Evolutionary conservation across 305 asterid species (phyloP), one percentile per base, ranked within the genome.

Genomic region (Fraxinus nigra): DNA sequence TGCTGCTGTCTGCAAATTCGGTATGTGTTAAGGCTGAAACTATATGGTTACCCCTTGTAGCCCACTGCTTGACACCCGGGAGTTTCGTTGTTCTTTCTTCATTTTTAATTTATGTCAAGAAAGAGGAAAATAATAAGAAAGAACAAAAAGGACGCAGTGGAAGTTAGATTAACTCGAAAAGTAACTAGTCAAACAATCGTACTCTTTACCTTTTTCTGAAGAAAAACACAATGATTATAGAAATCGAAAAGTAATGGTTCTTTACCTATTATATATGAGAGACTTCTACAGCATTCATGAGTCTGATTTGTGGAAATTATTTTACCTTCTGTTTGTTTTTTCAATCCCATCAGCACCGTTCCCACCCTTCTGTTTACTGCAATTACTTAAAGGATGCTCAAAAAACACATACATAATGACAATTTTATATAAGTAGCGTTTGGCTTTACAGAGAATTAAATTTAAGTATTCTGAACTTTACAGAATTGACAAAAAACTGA

Each of bases 131-230:
- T 24, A 65, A 26, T 65, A 61, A 61, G 14, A 61, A 61, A 7
- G 30, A 56, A 18, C 13, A 56, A 8, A 6, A 20, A 18, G 30
- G 32, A 63, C 5, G 34, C 34, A 65, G 35, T 1, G 18, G 37
- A 26, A 65, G 35, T 65, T 26, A 65, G 34, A 24, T 65, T 0
- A 65, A 24, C 35, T 65, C 1, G 82, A 35, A 32, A 56, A 4
- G 38, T 14, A 75, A 65, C 22, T 37, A n/a, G 75, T 80, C 51
- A 61, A 84, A 83, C 40, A 65, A 51, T 48, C 84, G 76, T 14
- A 80, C 20, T 63, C 75, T 46, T 28, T 65, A 18, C 5, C 32
- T 61, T 8, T 56, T 56, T 59, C 3, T 22, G 14, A 7, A 7
- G 70, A 59, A 2, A 59, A 59, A 59, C 30, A 8, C 32, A 22